A percentile compares a stretch with the other conserved stretches of the same genome.
phyloP scores from a whole-genome alignment of 2,329 filamentous ascomycete species.

The Xylaria sp. region DNA sequence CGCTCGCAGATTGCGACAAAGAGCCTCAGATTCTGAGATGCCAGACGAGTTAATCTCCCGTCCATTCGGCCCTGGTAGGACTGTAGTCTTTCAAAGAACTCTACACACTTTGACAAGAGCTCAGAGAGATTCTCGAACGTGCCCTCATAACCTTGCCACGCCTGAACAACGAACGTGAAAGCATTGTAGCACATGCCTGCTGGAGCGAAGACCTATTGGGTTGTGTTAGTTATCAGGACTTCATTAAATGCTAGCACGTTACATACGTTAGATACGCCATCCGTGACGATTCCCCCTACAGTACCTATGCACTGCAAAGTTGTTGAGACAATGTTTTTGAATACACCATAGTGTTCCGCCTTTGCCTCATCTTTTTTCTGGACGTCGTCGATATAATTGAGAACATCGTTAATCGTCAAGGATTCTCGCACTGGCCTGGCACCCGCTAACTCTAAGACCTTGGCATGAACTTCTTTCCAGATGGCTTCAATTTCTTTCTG shows the following conservation, averaged over 20 bases:
- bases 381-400: constrained; percentile 46
- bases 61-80: constrained; percentile 51
- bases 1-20: constrained; percentile 52
- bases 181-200: constrained; percentile 51
- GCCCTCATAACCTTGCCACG: constrained; percentile 51
- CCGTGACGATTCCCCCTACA: constrained; percentile 50
- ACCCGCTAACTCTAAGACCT: constrained; percentile 49
- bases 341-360: constrained; percentile 45
- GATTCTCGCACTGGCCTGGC: constrained; percentile 42
- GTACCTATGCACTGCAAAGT: constrained; percentile 51
- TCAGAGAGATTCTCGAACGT: constrained; percentile 50
- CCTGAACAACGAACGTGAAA: constrained; percentile 52
- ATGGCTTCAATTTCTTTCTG: constrained; percentile 49
- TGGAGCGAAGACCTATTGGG: constrained; percentile 49
- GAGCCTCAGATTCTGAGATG: constrained; percentile 51
- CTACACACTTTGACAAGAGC: constrained; percentile 49
- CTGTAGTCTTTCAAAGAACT: constrained; percentile 50
- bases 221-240: constrained; percentile 19
- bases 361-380: constrained; percentile 46
- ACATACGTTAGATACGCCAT: constrained; percentile 45
- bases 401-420: constrained; percentile 47
- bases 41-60: constrained; percentile 46
- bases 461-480: constrained; percentile 50
- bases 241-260: not conserved
- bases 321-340: constrained; percentile 45